Percentiles rank a stretch among this genome's conserved stretches.
Conservation (phyloP, 1,284 basidiomycete genomes). For the Trametes pubescens region DNA sequence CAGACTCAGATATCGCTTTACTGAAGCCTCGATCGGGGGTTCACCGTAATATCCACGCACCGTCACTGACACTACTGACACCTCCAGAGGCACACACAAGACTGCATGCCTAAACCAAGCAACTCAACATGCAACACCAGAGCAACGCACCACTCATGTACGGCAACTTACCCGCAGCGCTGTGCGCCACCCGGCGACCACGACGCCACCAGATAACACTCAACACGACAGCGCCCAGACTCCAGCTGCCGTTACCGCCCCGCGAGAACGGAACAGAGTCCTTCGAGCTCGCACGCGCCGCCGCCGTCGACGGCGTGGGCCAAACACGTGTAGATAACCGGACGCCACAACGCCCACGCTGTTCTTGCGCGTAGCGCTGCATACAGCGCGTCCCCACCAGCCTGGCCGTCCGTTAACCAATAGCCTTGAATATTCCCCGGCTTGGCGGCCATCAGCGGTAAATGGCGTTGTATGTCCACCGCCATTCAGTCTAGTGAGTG, state of each 20-base stretch:
- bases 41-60: neutral
- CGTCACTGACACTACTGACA: conserved; percentile 1
- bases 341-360: conserved; percentile 20
- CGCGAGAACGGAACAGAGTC: neutral
- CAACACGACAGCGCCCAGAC: too few relatives aligned
- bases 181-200: neutral
- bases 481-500: too few relatives aligned
- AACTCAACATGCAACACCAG: neutral
- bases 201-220: neutral
- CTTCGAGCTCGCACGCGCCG: neutral
- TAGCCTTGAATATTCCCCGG: neutral
- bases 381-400: neutral
- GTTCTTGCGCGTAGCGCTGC: neutral
- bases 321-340: conserved; percentile 17
- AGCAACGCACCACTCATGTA: neutral
- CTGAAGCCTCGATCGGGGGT: neutral
- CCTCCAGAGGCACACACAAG: neutral
- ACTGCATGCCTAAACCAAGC: neutral
- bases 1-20: neutral
- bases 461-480: neutral
- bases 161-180: neutral
- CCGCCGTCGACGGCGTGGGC: neutral
- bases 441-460: neutral
- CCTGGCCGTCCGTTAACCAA: neutral
- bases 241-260: neutral